Conservation (phyloP, 2,329 filamentous ascomycete species). For the Colletotrichum paranaense region DNA sequence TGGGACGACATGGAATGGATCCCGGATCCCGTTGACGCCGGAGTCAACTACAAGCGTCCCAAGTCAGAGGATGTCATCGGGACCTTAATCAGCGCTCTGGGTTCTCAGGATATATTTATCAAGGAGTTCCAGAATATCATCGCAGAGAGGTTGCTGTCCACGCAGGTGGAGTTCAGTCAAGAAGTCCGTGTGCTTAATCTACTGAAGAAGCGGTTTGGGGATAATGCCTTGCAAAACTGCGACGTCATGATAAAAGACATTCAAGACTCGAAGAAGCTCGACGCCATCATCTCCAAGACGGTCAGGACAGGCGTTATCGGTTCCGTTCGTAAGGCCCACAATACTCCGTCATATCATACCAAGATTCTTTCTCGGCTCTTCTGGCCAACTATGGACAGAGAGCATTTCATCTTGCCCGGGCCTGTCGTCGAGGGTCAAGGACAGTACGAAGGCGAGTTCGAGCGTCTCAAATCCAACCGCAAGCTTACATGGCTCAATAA, state of each 20-base stretch:
- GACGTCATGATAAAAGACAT: conserved; percentile 98
- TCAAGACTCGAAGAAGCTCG: conserved; percentile 81
- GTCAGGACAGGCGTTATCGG: conserved; percentile 33
- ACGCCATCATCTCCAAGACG: conserved; percentile 70
- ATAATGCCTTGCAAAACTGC: conserved; percentile 86
- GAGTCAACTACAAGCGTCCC: conserved; percentile 89
- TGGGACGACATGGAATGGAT: conserved; percentile 96
- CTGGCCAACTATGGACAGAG: conserved; percentile 85
- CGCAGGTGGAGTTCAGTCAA: conserved; percentile 77
- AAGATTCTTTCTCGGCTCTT: conserved; percentile 93
- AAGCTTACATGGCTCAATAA: conserved; percentile 91
- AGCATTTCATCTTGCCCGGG: conserved; percentile 73
- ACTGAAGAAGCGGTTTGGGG: conserved; percentile 89
- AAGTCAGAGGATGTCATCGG: conserved; percentile 93
- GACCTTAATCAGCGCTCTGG: conserved; percentile 87
- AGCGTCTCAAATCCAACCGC: conserved; percentile 82
- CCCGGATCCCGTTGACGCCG: conserved; percentile 92
- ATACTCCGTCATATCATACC: conserved; percentile 69
- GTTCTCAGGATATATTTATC: conserved; percentile 91
- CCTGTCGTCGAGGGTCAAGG: conserved; percentile 71
- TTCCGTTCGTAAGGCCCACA: conserved; percentile 36
- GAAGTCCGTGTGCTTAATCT: conserved; percentile 86
- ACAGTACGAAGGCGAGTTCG: conserved; percentile 80
- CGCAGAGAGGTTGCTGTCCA: conserved; percentile 80
- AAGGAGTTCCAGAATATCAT: conserved; percentile 92